Percentiles rank a stretch among this genome's conserved stretches.
These are phyloP conservation scores for Suillus weaverae DNA, from an alignment of 768 basidiomycete species.

Conservation along the genomic window DNA sequence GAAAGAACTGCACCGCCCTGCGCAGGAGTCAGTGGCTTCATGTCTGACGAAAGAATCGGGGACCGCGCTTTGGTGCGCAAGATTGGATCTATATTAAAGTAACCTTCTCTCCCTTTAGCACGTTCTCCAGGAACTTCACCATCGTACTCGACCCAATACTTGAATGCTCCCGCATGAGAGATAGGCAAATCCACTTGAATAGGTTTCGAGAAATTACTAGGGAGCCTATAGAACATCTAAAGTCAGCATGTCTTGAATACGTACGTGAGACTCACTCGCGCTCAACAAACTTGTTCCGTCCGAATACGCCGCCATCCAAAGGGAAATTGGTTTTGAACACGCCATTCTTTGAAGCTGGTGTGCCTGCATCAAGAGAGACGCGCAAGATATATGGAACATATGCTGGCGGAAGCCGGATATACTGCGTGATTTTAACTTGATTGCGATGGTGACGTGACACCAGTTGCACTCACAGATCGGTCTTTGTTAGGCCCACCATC, in stretches of 20 bases:
- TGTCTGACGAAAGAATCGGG: slow-evolving; percentile 62
- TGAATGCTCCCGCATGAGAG: slow-evolving; percentile 94
- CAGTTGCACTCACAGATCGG: slow-evolving; percentile 62
- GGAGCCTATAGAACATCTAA: slow-evolving; percentile 52
- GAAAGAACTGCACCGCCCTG: slow-evolving; percentile 53
- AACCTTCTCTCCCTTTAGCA: slow-evolving; percentile 82
- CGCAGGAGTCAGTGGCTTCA: slow-evolving; percentile 50
- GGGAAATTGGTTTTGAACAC: slow-evolving; percentile 97
- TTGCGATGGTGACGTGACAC: not conserved
- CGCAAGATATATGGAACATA: slow-evolving; percentile 86
- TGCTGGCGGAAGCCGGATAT: slow-evolving; percentile 94
- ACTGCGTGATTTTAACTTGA: slow-evolving; percentile 48
- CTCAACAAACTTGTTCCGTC: slow-evolving; percentile 70
- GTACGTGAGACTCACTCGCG: slow-evolving; percentile 56
- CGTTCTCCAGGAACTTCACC: slow-evolving; percentile 56
- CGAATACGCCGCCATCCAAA: slow-evolving; percentile 85
- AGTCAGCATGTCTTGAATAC: slow-evolving; percentile 2
- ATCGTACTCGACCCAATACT: slow-evolving; percentile 94
- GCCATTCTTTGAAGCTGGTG: slow-evolving; percentile 86
- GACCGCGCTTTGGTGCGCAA: slow-evolving; percentile 74
- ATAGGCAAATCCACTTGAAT: slow-evolving; percentile 95
- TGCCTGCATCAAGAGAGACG: slow-evolving; percentile 89
- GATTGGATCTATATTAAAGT: slow-evolving; percentile 95
- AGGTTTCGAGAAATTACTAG: slow-evolving; percentile 84
- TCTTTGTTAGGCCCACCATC: slow-evolving; percentile 91